Conservation (phyloP, 805 yeast species). For the Nakazawaea populi region DNA sequence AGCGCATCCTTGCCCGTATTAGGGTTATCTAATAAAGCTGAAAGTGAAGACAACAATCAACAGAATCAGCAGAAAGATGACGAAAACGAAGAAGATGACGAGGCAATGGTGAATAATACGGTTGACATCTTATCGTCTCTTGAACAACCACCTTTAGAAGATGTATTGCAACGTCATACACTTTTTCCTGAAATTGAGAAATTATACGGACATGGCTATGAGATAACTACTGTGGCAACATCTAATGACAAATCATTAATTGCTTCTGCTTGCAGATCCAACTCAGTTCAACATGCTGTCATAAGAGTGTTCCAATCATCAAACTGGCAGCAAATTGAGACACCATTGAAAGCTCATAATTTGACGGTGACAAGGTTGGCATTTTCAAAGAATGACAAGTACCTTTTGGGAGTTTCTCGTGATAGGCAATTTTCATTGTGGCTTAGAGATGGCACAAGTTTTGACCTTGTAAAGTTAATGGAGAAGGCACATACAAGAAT, state of each 20-base stretch:
- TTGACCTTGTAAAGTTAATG: constrained; percentile 20
- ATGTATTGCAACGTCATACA: constrained; percentile 84
- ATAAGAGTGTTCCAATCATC: constrained; percentile 65
- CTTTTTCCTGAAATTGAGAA: constrained; percentile 95
- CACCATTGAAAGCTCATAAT: constrained; percentile 56
- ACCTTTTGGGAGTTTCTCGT: constrained; percentile 74
- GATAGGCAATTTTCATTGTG: constrained; percentile 84
- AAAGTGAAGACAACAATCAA: constrained; percentile 29
- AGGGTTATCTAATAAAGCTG: constrained; percentile 90
- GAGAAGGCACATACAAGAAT: constrained; percentile 86
- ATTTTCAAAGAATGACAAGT: constrained; percentile 64
- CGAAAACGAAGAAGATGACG: constrained; percentile 25
- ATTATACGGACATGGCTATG: constrained; percentile 96
- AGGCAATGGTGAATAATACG: constrained; percentile 31
- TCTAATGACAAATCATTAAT: constrained; percentile 57
- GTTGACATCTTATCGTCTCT: constrained; percentile 42
- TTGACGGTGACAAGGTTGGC: constrained; percentile 80
- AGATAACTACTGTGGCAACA: constrained; percentile 72
- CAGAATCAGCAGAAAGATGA: constrained; percentile 17
- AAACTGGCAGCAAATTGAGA: constrained; percentile 57
- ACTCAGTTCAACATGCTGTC: constrained; percentile 78
- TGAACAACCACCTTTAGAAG: constrained; percentile 74
- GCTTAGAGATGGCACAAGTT: constrained; percentile 30
- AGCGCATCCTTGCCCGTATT: constrained; percentile 89
- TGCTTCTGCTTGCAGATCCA: constrained; percentile 91